Conservation (phyloP, 2,329 filamentous ascomycete genomes). For the Trichoderma pleuroti region DNA sequence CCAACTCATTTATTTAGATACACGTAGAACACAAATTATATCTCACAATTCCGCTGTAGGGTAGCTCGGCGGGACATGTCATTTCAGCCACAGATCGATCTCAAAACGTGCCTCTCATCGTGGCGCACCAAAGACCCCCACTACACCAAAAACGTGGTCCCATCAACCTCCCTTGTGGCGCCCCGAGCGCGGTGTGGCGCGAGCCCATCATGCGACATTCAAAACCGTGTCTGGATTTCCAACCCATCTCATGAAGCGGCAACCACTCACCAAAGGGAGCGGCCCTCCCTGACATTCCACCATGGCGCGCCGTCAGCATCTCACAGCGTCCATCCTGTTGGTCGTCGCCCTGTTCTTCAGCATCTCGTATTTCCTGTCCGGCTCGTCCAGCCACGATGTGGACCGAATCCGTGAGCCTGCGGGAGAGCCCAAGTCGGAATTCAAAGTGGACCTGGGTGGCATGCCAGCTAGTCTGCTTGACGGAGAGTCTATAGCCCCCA, state of each 20-base stretch:
- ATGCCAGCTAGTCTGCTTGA: constrained; percentile 52
- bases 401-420: constrained; percentile 19
- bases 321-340: constrained; percentile 52
- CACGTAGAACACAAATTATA: not conserved
- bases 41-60: not conserved
- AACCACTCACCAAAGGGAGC: not conserved
- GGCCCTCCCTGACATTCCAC: constrained; percentile 24
- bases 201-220: constrained; percentile 13
- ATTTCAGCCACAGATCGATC: not conserved
- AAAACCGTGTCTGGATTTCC: not conserved
- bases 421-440: constrained; percentile 28
- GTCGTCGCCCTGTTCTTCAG: constrained; percentile 54
- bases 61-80: not conserved
- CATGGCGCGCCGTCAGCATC: constrained; percentile 53
- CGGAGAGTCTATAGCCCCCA: constrained; percentile 72
- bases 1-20: not conserved
- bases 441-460: constrained; percentile 39
- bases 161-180: constrained; percentile 10
- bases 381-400: constrained; percentile 24
- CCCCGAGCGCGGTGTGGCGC: constrained; percentile 1
- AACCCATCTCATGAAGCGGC: not conserved
- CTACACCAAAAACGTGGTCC: not conserved
- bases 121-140: not conserved
- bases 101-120: not conserved
- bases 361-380: constrained; percentile 57